Base-by-base conservation (phyloP, 495 filamentous ascomycete genomes). In the Xylaria palmicola region DNA sequence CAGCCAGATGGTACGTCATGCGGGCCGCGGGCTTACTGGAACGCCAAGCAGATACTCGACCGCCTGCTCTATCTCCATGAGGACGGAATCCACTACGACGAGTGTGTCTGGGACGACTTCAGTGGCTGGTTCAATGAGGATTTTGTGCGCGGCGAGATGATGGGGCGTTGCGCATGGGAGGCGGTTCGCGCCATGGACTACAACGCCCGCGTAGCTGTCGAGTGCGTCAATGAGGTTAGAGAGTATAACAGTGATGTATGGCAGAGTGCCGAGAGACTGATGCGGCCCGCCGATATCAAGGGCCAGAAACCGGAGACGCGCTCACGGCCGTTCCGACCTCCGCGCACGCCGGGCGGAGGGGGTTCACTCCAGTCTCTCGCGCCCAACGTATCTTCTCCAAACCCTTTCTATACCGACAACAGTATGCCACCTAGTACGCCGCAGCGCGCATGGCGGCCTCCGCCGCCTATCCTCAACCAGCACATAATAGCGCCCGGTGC, bases 131-230 rank as follows among this genome's bases (percentile, higher is more conserved):
- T 69, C 29, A 68, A 69, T 39, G 48, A 60, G 2, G 40, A 64
- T 2, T 37, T 56, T 3, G 62, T 67, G 27, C 60, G 69, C n/a
- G 66, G 54, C 58, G 69, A 72, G 56, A 72, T 72, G 69, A 66
- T 62, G 9, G 65, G 67, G 13, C 48, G 58, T 7, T 64, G 59
- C 44, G 63, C 62, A 7, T 56, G 43, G 27, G 9, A 36, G 0
- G 60, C 44, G 6, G 47, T 72, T 19, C 58, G 32, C 7, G 27
- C 29, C 0, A 65, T 72, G 67, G 55, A 45, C 9, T 72, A 67
- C 54, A 59, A 19, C 5, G 69, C 60, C 34, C 62, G 69, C 20
- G 12, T 66, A 10, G 43, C 67, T 19, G 48, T 72, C n/a, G 69
- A 72, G 34, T 15, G 66, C 15, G 64, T 65, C 9, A 32, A 36